These are phyloP conservation scores for Santalum album DNA, from an alignment of 164 flowering plant genomes.

Conservation along the genomic window DNA sequence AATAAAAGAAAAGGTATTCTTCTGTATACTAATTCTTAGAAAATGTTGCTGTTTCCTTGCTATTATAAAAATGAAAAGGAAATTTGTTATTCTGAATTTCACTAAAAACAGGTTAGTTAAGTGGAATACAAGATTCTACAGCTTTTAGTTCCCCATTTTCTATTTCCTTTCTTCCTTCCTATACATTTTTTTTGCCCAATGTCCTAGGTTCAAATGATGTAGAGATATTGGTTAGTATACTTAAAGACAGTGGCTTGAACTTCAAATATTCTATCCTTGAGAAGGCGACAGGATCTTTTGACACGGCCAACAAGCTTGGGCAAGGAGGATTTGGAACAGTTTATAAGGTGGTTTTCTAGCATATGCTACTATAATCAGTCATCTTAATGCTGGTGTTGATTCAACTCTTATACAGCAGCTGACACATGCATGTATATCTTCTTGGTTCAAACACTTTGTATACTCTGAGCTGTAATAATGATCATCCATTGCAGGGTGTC, in stretches of 20 bases:
- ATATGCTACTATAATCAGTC: too few relatives aligned
- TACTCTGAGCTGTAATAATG: background rate
- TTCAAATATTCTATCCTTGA: background rate
- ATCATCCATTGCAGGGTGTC: slow-evolving; percentile 41
- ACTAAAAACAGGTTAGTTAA: too few relatives aligned
- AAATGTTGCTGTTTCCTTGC: too few relatives aligned
- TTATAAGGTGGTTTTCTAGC: slow-evolving; percentile 39
- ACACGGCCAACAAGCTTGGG: slow-evolving; percentile 49
- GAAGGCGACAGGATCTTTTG: background rate
- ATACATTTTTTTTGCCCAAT: background rate
- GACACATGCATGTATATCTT: too few relatives aligned
- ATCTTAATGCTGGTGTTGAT: too few relatives aligned
- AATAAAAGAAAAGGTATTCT: slow-evolving; percentile 73
- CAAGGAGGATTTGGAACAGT: slow-evolving; percentile 82
- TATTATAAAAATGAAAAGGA: too few relatives aligned
- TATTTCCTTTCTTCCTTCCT: background rate
- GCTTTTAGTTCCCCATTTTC: too few relatives aligned
- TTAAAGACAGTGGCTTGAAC: background rate
- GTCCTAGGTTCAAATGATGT: background rate
- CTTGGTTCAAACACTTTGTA: too few relatives aligned
- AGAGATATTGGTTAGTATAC: background rate
- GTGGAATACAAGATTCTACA: too few relatives aligned
- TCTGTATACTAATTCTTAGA: background rate
- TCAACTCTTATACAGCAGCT: too few relatives aligned
- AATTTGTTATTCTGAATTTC: too few relatives aligned